Conservation (phyloP, 192 early-diverging fungal genomes). For the Radiomyces spectabilis region DNA sequence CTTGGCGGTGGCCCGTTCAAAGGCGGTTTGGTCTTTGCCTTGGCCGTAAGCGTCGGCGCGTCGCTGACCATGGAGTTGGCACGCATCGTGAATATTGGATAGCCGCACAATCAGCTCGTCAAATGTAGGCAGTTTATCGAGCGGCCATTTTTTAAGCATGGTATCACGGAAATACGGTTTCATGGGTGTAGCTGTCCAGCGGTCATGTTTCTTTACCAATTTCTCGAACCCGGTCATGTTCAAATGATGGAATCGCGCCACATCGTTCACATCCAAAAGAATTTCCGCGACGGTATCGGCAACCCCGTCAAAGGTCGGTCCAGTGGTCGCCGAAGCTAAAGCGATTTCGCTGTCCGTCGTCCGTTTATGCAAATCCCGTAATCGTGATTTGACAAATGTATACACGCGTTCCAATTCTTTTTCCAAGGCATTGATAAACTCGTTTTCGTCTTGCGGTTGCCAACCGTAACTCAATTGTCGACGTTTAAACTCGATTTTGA, state of each 20-base stretch:
- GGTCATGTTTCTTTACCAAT: conserved; percentile 98
- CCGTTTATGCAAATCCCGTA: conserved; percentile 53
- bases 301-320: conserved; percentile 33
- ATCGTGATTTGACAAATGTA: conserved; percentile 60
- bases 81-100: conserved; percentile 64
- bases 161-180: conserved; percentile 59
- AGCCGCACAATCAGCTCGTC: conserved; percentile 79
- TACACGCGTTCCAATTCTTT: conserved; percentile 80
- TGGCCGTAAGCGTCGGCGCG: not conserved
- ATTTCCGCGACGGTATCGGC: conserved; percentile 58
- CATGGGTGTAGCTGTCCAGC: conserved; percentile 67
- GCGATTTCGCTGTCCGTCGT: conserved; percentile 6
- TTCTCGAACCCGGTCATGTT: conserved; percentile 81
- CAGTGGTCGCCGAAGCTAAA: conserved; percentile 30
- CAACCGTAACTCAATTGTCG: conserved; percentile 34
- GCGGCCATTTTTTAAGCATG: conserved; percentile 61
- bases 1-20: conserved; percentile 56
- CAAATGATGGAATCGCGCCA: conserved; percentile 66
- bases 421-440: conserved; percentile 77
- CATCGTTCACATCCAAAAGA: conserved; percentile 67
- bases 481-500: conserved; percentile 49
- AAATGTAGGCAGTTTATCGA: conserved; percentile 62
- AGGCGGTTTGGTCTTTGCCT: conserved; percentile 27
- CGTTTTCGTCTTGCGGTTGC: conserved; percentile 74
- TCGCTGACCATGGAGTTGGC: conserved; percentile 32